These are phyloP conservation scores for Castanospermum australe DNA, from an alignment of 306 rosid genomes.

Conservation along the genomic window DNA sequence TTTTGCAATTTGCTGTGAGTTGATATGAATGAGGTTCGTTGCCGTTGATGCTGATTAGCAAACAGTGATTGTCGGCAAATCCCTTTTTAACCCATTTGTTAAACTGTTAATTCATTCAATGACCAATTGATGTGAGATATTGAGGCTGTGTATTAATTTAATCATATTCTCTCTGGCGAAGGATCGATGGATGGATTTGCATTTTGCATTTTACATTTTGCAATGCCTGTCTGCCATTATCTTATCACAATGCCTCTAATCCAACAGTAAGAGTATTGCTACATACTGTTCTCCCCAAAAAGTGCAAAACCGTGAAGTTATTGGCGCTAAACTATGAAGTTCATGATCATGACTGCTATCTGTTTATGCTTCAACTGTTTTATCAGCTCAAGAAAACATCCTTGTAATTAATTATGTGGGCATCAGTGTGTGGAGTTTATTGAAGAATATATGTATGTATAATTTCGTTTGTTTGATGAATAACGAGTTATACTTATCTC, in stretches of 20 bases:
- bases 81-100: conserved; percentile 25
- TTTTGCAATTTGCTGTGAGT: not conserved
- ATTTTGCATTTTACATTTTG: conserved; percentile 15
- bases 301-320: not conserved
- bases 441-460: too few relatives aligned
- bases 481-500: too few relatives aligned
- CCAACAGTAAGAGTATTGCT: conserved; percentile 3
- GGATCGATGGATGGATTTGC: not conserved
- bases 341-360: too few relatives aligned
- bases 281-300: not conserved
- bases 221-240: conserved; percentile 32
- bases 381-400: not conserved
- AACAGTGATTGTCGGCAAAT: conserved; percentile 42
- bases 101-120: not conserved
- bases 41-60: not conserved
- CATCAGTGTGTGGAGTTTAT: too few relatives aligned
- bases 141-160: not conserved
- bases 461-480: too few relatives aligned
- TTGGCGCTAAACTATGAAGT: not conserved
- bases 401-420: too few relatives aligned
- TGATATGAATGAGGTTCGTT: not conserved
- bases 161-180: not conserved
- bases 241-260: conserved; percentile 5
- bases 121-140: conserved; percentile 2
- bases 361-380: not conserved